These are phyloP conservation scores for Dacryopinax spathularia DNA, from an alignment of 768 basidiomycete genomes.

Conservation along the genomic window DNA sequence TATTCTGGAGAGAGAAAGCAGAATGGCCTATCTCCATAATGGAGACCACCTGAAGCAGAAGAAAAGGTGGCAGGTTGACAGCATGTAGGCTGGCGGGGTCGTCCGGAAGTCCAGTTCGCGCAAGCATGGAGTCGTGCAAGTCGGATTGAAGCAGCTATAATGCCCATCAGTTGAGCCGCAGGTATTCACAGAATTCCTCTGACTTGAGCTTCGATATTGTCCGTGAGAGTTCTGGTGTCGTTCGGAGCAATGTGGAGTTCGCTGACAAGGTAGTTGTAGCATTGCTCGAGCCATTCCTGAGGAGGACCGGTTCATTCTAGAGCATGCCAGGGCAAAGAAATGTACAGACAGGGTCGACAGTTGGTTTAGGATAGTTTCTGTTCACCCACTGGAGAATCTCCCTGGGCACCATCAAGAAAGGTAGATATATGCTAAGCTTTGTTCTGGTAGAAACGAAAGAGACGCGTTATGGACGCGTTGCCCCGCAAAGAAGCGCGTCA, in stretches of 20 bases:
- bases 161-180: not conserved
- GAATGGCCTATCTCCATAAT: conserved; percentile 78
- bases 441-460: not conserved
- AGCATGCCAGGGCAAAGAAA: not conserved
- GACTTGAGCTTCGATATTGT: conserved; percentile 37
- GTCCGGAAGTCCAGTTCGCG: conserved; percentile 51
- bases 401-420: conserved; percentile 1
- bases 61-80: conserved; percentile 32
- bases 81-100: conserved; percentile 27
- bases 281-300: conserved; percentile 68
- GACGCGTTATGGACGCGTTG: not conserved
- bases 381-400: conserved; percentile 32
- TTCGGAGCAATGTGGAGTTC: conserved; percentile 31
- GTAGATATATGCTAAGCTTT: not conserved
- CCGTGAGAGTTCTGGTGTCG: conserved; percentile 38
- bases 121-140: conserved; percentile 54
- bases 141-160: conserved; percentile 52
- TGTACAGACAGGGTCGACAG: conserved; percentile 43
- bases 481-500: not conserved
- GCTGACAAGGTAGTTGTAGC: conserved; percentile 25
- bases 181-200: not conserved
- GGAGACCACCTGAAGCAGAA: conserved; percentile 60
- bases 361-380: conserved; percentile 43
- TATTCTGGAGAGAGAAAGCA: conserved; percentile 64
- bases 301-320: conserved; percentile 1